Evolutionary conservation across 371 early-diverging fungal species (phyloP).

Genomic region (Blakeslea trispora): DNA sequence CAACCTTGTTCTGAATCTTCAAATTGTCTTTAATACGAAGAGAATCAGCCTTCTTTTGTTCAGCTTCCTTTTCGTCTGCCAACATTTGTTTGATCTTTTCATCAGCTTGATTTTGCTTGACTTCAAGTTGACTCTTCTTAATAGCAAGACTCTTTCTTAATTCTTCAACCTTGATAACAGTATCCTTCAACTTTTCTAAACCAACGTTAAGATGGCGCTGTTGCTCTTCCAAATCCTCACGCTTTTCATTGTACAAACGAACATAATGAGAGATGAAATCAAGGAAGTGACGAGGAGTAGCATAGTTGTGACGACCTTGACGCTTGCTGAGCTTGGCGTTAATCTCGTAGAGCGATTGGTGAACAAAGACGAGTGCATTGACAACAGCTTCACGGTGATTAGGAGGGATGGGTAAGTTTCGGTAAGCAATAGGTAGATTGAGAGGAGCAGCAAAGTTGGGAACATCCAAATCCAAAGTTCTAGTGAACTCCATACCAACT

Average conservation of each 20-base stretch:
- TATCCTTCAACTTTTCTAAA: constrained; percentile 93
- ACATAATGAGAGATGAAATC: constrained; percentile 97
- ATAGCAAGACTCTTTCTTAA: constrained; percentile 86
- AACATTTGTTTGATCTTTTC: constrained; percentile 97
- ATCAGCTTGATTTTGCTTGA: constrained; percentile 91
- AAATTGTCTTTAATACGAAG: constrained; percentile 80
- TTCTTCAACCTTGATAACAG: constrained; percentile 96
- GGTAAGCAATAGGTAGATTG: constrained; percentile 80
- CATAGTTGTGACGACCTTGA: constrained; percentile 80
- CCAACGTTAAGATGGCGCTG: constrained; percentile 98
- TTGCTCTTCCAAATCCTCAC: constrained; percentile 95
- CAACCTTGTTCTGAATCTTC: constrained; percentile 69
- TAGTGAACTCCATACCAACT: constrained; percentile 95
- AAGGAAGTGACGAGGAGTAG: constrained; percentile 97
- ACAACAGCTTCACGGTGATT: constrained; percentile 85
- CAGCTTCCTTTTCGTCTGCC: constrained; percentile 94
- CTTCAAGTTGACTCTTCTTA: constrained; percentile 86
- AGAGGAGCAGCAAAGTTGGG: constrained; percentile 70
- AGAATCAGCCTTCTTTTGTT: constrained; percentile 87
- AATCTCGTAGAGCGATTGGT: constrained; percentile 85
- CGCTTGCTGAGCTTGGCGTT: constrained; percentile 85
- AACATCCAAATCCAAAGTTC: constrained; percentile 85
- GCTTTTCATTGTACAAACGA: constrained; percentile 88
- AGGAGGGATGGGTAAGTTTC: constrained; percentile 73
- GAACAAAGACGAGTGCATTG: constrained; percentile 91